Evolutionary conservation across 2,329 filamentous ascomycete genomes (phyloP).

Genomic region (Diaporthe amygdali): DNA sequence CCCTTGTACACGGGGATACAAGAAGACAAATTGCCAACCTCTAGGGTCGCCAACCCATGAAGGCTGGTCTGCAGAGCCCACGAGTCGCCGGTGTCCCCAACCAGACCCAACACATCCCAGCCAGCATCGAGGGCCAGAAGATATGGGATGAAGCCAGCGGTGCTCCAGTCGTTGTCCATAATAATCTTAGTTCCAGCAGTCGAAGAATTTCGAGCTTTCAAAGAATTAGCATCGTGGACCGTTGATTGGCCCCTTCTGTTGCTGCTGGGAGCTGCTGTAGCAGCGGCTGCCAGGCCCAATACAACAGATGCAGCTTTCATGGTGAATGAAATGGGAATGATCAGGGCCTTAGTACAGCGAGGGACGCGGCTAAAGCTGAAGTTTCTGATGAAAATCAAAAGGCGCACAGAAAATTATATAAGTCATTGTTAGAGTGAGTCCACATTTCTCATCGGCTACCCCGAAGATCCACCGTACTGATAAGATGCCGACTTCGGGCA

Average conservation of each 20-base stretch:
- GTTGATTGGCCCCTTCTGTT: not conserved
- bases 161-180: conserved; percentile 52
- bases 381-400: not conserved
- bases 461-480: not conserved
- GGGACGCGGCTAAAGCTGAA: not conserved
- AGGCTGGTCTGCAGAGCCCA: conserved; percentile 51
- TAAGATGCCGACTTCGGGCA: conserved; percentile 15
- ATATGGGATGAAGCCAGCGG: conserved; percentile 47
- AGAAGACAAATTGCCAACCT: conserved; percentile 47
- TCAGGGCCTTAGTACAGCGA: not conserved
- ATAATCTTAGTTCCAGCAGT: conserved; percentile 30
- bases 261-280: conserved; percentile 12
- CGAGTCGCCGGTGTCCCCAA: conserved; percentile 47
- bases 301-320: conserved; percentile 11
- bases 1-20: conserved; percentile 55
- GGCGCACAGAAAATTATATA: not conserved
- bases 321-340: not conserved
- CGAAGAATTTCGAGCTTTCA: conserved; percentile 10
- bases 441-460: not conserved
- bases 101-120: conserved; percentile 47
- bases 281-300: not conserved
- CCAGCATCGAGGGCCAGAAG: conserved; percentile 49
- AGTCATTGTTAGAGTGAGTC: not conserved
- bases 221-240: not conserved
- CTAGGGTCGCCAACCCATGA: conserved; percentile 51